Conservation (phyloP, 2,329 filamentous ascomycete genomes). For the Neofusicoccum laricinum region DNA sequence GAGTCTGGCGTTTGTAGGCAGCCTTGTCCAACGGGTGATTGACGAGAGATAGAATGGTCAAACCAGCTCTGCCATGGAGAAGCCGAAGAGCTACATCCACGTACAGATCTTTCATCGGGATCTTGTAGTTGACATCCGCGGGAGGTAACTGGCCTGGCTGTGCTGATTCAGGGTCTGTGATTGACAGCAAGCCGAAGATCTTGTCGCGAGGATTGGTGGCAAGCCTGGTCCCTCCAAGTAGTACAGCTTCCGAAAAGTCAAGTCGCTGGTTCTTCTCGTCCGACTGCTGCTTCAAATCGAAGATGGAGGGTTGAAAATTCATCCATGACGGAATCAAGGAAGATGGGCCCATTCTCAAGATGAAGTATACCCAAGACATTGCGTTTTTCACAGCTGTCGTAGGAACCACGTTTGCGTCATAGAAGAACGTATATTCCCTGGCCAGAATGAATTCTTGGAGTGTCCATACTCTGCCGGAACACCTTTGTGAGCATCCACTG, state of each 20-base stretch:
- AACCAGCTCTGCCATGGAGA: background rate
- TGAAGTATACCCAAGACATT: background rate
- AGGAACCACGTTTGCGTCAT: background rate
- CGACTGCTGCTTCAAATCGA: background rate
- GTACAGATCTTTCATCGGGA: background rate
- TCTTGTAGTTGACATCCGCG: background rate
- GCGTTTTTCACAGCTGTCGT: background rate
- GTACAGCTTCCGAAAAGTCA: background rate
- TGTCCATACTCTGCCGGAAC: background rate
- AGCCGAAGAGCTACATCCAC: background rate
- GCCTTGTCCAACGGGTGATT: background rate
- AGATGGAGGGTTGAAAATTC: background rate
- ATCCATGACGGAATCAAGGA: background rate
- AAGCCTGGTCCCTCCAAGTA: background rate
- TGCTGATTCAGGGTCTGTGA: background rate
- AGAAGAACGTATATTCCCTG: background rate
- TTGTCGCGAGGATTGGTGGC: background rate
- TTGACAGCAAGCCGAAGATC: background rate
- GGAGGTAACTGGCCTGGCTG: background rate
- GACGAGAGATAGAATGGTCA: background rate
- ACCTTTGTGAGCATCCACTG: too few relatives aligned
- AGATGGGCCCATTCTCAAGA: background rate
- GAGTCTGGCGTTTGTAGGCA: background rate
- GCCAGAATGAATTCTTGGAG: background rate
- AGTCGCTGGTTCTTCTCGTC: background rate